These are phyloP conservation scores for Fistulifera solaris DNA, from an alignment of 108 stramenopile genomes.

Conservation along the genomic window DNA sequence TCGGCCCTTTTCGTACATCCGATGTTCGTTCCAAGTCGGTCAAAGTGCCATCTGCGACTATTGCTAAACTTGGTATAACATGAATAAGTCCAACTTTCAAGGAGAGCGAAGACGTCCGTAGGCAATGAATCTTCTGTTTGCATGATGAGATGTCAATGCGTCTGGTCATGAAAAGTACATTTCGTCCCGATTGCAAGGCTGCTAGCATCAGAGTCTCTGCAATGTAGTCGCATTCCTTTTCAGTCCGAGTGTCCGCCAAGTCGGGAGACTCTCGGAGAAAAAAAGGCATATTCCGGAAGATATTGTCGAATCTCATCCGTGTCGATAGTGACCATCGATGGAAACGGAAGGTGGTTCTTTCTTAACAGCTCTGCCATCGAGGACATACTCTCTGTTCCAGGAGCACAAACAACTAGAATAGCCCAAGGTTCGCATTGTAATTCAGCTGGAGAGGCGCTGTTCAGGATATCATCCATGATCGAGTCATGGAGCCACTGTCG, in stretches of 20 bases:
- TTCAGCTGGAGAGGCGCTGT: no score
- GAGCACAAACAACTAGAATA: slow-evolving; percentile 74
- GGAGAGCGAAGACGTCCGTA: not conserved
- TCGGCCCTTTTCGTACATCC: no score
- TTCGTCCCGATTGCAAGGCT: slow-evolving; percentile 41
- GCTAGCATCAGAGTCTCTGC: slow-evolving; percentile 38
- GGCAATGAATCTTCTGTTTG: slow-evolving; percentile 14
- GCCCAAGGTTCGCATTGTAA: slow-evolving; percentile 31
- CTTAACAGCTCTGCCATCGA: slow-evolving; percentile 47
- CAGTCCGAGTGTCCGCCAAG: slow-evolving; percentile 40
- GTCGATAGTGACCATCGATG: slow-evolving; percentile 8
- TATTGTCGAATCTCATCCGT: slow-evolving; percentile 41
- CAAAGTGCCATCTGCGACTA: no score
- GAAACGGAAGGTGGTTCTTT: slow-evolving; percentile 47
- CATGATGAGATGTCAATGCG: slow-evolving; percentile 47
- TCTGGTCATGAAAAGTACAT: slow-evolving; percentile 43
- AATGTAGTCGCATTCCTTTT: slow-evolving; percentile 49
- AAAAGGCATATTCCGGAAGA: slow-evolving; percentile 65
- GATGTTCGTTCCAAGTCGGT: no score
- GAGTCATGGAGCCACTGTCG: slow-evolving; percentile 84
- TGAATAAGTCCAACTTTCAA: slow-evolving; percentile 11
- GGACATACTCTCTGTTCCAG: slow-evolving; percentile 77
- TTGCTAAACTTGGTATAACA: not conserved
- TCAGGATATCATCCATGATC: slow-evolving; percentile 48
- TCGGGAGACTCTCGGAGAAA: slow-evolving; percentile 42